Base-by-base conservation (phyloP, 2,329 filamentous ascomycete genomes). In the Penicillium sp. region DNA sequence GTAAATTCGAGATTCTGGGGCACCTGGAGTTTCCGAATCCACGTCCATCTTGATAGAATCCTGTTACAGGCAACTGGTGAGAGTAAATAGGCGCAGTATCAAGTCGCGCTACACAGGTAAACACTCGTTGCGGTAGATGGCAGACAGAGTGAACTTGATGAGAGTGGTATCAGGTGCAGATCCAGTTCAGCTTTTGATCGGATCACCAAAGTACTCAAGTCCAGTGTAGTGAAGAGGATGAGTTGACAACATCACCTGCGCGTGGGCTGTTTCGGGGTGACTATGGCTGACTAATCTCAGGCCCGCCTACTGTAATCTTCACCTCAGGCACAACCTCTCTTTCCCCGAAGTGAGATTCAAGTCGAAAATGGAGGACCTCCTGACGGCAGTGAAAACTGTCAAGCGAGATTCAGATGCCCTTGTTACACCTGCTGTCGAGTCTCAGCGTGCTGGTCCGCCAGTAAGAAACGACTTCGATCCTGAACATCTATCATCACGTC, bases 331-430 rank as follows among this genome's bases (percentile, higher is more conserved):
- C 49, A 58, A 53, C 56, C 47, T 56, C 57, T 57, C 53, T 59
- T 57, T 50, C 54, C 59, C 56, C 37, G 31, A 50, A 60, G 44
- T 58, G 23, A 42, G 18, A 34, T 56, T 56, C 37, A 32, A 27
- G 13, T 39, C 23, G 31, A 57, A 46, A 40, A 76, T 76, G 74
- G 73, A 76, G 50, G 68, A 61, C 9, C 67, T 76, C 48, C 61
- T 76, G 41, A 74, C 68, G 15, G 72, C 69, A 34, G 67, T 74
- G n/a, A 74, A 73, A 38, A 72, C 71, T 7, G 65, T 69, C n/a
- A 68, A 63, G 18, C 65, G 58, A 40, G 61, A 64, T 39, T 50
- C 59, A 10, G 55, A 60, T 9, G 46, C 57, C 4, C 55, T 57
- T 13, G 48, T 69, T 46, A 58, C 58, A n/a, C 21, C 61, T 27